phyloP scores from a whole-genome alignment of 148 eudicot species.

The Nepenthes mirabilis region DNA sequence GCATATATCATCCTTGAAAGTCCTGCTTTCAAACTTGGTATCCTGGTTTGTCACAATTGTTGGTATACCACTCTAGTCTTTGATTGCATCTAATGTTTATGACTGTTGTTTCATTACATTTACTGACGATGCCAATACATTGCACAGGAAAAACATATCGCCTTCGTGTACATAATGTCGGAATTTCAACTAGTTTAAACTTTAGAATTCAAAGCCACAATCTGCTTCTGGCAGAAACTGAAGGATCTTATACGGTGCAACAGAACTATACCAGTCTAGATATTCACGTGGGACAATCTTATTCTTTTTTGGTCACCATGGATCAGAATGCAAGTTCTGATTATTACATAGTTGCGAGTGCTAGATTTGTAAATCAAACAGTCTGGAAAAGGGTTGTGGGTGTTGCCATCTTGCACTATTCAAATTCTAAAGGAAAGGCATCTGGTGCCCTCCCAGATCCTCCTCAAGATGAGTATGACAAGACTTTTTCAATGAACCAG shows the following conservation, averaged over 20 bases:
- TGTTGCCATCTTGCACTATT: conserved; percentile 71
- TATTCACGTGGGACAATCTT: conserved; percentile 94
- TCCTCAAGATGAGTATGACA: conserved; percentile 81
- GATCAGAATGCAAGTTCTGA: conserved; percentile 97
- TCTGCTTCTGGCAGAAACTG: conserved; percentile 80
- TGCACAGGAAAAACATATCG: conserved; percentile 82
- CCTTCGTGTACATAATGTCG: conserved; percentile 85
- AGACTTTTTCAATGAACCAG: conserved; percentile 94
- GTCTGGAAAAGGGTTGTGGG: conserved; percentile 83
- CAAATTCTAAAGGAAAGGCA: conserved; percentile 93
- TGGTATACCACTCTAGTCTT: no score
- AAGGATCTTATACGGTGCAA: conserved; percentile 94
- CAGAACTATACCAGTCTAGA: conserved; percentile 93
- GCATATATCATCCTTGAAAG: no score
- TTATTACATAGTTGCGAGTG: conserved; percentile 91
- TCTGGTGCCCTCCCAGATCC: conserved; percentile 88
- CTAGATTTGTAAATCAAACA: conserved; percentile 76
- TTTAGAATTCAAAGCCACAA: conserved; percentile 92
- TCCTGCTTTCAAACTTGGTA: no score
- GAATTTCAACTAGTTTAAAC: conserved; percentile 84
- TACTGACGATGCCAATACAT: conserved; percentile 6
- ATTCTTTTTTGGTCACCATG: conserved; percentile 84
- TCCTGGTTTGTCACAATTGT: no score
- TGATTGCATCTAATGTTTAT: no score
- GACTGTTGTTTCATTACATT: background rate